Conservation (phyloP, 169 alveolate genomes). For the Hammondia hammondi region DNA sequence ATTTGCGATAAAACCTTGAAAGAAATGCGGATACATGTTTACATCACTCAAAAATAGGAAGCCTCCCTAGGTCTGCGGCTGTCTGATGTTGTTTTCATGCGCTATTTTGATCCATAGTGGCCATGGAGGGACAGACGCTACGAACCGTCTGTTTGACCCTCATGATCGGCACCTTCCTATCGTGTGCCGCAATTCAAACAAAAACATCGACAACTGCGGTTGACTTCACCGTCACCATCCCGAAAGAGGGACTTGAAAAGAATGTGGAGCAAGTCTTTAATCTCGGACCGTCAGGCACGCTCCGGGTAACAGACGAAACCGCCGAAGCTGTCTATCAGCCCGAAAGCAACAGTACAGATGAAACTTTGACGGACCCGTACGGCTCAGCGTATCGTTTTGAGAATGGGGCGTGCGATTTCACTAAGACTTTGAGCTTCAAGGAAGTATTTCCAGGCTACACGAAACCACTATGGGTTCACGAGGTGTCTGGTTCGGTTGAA, state of each 20-base stretch:
- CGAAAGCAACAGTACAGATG: not conserved
- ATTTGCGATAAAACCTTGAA: too few species aligned
- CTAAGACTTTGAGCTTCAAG: not conserved
- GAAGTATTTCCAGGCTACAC: not conserved
- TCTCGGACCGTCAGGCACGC: not conserved
- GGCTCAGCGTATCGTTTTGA: not conserved
- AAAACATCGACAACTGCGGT: not conserved
- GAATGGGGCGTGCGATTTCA: constrained; percentile 26
- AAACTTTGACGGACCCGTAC: not conserved
- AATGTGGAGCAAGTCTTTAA: not conserved
- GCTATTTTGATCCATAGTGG: too few species aligned
- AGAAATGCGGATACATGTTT: too few species aligned
- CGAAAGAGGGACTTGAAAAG: not conserved
- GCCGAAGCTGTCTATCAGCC: not conserved
- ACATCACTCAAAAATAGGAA: too few species aligned
- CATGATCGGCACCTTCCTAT: too few species aligned
- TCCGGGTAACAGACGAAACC: not conserved
- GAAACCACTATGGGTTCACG: not conserved
- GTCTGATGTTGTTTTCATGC: too few species aligned
- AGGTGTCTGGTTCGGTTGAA: not conserved
- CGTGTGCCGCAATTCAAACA: too few species aligned
- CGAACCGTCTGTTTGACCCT: too few species aligned
- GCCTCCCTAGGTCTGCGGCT: too few species aligned
- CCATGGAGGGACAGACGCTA: too few species aligned
- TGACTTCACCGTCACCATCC: not conserved